Base-by-base conservation (phyloP, 495 filamentous ascomycete genomes). In the Halenospora varia region DNA sequence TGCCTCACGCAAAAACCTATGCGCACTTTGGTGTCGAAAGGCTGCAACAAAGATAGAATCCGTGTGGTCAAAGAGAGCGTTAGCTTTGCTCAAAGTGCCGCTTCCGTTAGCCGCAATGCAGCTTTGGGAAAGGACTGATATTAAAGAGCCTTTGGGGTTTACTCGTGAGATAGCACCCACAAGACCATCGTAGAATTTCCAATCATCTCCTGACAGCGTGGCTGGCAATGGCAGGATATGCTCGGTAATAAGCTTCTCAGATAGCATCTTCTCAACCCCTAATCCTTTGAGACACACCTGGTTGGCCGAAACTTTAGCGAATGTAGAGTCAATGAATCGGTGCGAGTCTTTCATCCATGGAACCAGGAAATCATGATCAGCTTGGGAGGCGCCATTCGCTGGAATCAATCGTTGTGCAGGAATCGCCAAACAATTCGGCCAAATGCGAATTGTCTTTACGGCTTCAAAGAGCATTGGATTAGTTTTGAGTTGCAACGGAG, bases 41-140 rank as follows among this genome's bases (percentile, higher is more conserved):
- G 61, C 61, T 22, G 61, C 26, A 23, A n/a, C 23, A 25, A 63
- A 63, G n/a, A 60, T 57, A 40, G 18, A 10, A 40, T 63, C 61
- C n/a, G 60, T 42, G 23, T 59, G 56, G 35, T 63, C 61, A 20
- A 40, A 60, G 19, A 63, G 41, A 10, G 56, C 42, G 41, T 17
- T 29, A 23, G 48, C n/a, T 23, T 45, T 49, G 1, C 22, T 23
- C 10, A 63, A 26, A 1, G 47, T 41, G 45, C 46, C 25, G 47
- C 53, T 51, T 46, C 56, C 61, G 55, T 63, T 56, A 13, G 35
- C 61, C 4, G 61, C 61, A 25, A 63, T 40, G 10, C 25, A 52
- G 22, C 15, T 52, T 2, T 48, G 10, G 22, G 10, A n/a, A 19
- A 59, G 24, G 3, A 50, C 11, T 10, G 17, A 4, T 9, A 26